These are phyloP conservation scores for Lithospermum erythrorhizon DNA, from an alignment of 257 asterid species.

Conservation along the genomic window DNA sequence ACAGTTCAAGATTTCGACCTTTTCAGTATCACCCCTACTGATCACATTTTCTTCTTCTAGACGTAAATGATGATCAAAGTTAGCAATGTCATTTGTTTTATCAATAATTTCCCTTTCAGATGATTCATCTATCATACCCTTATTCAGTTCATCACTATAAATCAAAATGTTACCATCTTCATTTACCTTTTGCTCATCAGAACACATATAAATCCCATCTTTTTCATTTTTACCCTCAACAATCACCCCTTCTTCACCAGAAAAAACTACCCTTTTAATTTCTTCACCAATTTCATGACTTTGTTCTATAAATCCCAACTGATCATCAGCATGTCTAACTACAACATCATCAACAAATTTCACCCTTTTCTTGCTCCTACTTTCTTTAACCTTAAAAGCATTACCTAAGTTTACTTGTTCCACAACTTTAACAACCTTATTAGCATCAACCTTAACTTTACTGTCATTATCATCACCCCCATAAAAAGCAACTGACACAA, in stretches of 20 bases:
- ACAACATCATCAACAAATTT: slow-evolving; percentile 40
- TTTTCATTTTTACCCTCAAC: slow-evolving; percentile 8
- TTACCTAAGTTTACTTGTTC: slow-evolving; percentile 18
- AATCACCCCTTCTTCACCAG: background rate
- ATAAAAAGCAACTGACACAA: slow-evolving; percentile 29
- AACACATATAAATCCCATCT: slow-evolving; percentile 10
- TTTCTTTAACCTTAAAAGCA: slow-evolving; percentile 22
- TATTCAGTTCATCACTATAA: too few relatives aligned
- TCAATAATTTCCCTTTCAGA: slow-evolving; percentile 4
- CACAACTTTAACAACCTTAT: slow-evolving; percentile 2
- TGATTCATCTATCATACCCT: slow-evolving; percentile 14
- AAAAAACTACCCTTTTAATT: background rate
- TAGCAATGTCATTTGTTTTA: slow-evolving; percentile 10
- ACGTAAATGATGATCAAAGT: slow-evolving; percentile 6
- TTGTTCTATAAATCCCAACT: background rate
- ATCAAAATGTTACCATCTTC: slow-evolving; percentile 13
- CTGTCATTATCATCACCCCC: slow-evolving; percentile 7
- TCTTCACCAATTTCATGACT: background rate
- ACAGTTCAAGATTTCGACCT: background rate
- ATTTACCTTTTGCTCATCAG: slow-evolving; percentile 12
- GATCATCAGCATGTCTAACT: slow-evolving; percentile 39
- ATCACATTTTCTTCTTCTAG: slow-evolving; percentile 9
- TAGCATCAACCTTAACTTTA: slow-evolving; percentile 16
- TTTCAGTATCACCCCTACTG: background rate
- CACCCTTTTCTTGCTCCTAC: slow-evolving; percentile 32